Evolutionary conservation across 495 filamentous ascomycete species (phyloP).

Genomic region (Penicillium maclennaniae): DNA sequence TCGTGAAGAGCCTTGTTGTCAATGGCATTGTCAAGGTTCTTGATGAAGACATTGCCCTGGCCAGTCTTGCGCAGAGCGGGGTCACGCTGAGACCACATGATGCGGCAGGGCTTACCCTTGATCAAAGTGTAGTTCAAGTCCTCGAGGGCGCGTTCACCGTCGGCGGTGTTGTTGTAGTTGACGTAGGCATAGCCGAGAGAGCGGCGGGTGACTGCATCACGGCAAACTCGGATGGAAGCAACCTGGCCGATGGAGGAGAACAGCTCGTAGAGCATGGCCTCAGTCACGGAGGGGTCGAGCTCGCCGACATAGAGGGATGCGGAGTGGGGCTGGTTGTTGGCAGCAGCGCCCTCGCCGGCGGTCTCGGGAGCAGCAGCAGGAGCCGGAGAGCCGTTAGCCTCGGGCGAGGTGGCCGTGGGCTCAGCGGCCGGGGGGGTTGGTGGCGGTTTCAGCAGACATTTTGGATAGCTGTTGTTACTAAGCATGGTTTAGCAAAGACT

Average conservation of each 20-base stretch:
- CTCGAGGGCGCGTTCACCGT: slow-evolving; percentile 97
- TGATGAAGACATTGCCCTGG: slow-evolving; percentile 99
- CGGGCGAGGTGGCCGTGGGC: slow-evolving; percentile 38
- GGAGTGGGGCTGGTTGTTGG: slow-evolving; percentile 79
- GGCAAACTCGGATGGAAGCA: slow-evolving; percentile 98
- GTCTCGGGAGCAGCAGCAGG: slow-evolving; percentile 31
- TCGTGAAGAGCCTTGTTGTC: slow-evolving; percentile 99
- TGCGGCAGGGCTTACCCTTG: slow-evolving; percentile 98
- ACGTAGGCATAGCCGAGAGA: slow-evolving; percentile 99
- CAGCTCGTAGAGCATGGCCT: slow-evolving; percentile 99
- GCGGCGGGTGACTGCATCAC: slow-evolving; percentile 96
- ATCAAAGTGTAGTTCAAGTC: slow-evolving; percentile 99
- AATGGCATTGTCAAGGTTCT: slow-evolving; percentile 97
- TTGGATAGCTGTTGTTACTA: slow-evolving; percentile 29
- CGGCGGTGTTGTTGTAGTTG: slow-evolving; percentile 97
- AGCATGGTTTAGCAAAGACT: slow-evolving; percentile 13
- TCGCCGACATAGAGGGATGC: slow-evolving; percentile 99
- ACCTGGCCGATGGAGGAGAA: slow-evolving; percentile 99
- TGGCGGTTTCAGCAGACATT: slow-evolving; percentile 47
- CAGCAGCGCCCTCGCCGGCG: slow-evolving; percentile 31
- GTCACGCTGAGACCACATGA: slow-evolving; percentile 99
- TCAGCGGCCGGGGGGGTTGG: slow-evolving; percentile 41
- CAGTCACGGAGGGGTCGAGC: slow-evolving; percentile 93
- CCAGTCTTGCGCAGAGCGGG: slow-evolving; percentile 98
- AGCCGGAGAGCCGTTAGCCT: slow-evolving; percentile 32